Percentiles rank a stretch among this genome's conserved stretches.
phyloP scores from a whole-genome alignment of 805 yeast species.

The Cyberlindnera veronae region DNA sequence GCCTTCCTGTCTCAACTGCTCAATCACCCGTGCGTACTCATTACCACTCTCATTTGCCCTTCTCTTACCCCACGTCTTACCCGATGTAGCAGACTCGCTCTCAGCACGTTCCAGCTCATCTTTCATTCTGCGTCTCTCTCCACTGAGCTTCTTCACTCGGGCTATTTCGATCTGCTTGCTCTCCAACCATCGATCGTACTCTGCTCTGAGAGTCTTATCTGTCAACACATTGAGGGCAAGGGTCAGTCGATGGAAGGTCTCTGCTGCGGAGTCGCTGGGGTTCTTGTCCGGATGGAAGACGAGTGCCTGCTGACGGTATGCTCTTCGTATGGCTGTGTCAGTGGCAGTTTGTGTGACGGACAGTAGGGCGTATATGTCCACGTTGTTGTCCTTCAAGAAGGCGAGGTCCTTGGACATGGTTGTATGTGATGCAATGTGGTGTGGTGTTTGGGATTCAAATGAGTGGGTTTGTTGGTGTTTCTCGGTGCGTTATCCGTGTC shows the following conservation, averaged over 20 bases:
- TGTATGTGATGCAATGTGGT: too few species aligned
- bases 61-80: constrained; percentile 17
- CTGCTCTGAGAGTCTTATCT: constrained; percentile 74
- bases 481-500: background rate
- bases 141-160: constrained; percentile 14
- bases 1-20: constrained; percentile 26
- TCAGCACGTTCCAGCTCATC: constrained; percentile 26
- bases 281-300: constrained; percentile 82
- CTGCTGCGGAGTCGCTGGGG: constrained; percentile 82
- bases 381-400: constrained; percentile 12
- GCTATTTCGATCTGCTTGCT: constrained; percentile 7
- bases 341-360: constrained; percentile 61
- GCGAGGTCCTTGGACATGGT: constrained; percentile 21
- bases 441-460: background rate
- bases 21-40: constrained; percentile 16
- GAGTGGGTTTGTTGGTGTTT: background rate
- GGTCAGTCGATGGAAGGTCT: constrained; percentile 82
- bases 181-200: constrained; percentile 54
- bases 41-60: constrained; percentile 7
- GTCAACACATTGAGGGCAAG: constrained; percentile 80
- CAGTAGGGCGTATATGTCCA: constrained; percentile 52
- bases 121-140: constrained; percentile 20
- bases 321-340: constrained; percentile 67
- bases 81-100: constrained; percentile 1
- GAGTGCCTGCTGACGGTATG: constrained; percentile 75